These are phyloP conservation scores for Russula abietina DNA, from an alignment of 768 basidiomycete genomes.

Conservation along the genomic window DNA sequence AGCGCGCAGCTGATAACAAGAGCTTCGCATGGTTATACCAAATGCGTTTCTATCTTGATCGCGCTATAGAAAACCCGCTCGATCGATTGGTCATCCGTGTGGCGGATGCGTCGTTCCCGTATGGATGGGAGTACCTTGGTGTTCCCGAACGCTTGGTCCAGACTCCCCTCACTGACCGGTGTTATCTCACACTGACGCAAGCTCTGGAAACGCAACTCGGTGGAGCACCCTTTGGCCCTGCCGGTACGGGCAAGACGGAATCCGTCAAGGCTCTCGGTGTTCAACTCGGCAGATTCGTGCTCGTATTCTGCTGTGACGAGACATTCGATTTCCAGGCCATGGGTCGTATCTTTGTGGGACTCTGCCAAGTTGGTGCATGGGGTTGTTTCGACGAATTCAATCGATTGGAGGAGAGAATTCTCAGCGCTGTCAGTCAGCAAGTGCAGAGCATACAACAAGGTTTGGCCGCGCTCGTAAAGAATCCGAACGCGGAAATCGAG, in stretches of 20 bases:
- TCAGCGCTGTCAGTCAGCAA: slow-evolving; percentile 97
- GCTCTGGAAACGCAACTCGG: slow-evolving; percentile 93
- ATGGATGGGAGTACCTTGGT: slow-evolving; percentile 98
- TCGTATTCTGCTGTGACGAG: slow-evolving; percentile 99
- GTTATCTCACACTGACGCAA: slow-evolving; percentile 94
- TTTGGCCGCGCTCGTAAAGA: slow-evolving; percentile 71
- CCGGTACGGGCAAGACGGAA: slow-evolving; percentile 95
- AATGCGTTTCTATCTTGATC: slow-evolving; percentile 95
- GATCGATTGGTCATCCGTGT: slow-evolving; percentile 75
- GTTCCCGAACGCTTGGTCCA: slow-evolving; percentile 96
- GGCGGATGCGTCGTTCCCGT: slow-evolving; percentile 90
- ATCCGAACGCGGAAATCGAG: slow-evolving; percentile 88
- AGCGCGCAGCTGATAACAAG: slow-evolving; percentile 55
- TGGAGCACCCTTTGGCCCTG: slow-evolving; percentile 96
- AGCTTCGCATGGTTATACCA: slow-evolving; percentile 93
- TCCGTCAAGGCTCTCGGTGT: slow-evolving; percentile 98
- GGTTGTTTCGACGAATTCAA: slow-evolving; percentile 99
- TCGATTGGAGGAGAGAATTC: slow-evolving; percentile 93
- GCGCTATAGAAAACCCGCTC: slow-evolving; percentile 61
- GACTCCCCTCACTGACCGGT: slow-evolving; percentile 94
- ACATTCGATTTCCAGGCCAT: slow-evolving; percentile 99
- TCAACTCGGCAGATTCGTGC: slow-evolving; percentile 95
- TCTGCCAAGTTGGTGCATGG: slow-evolving; percentile 99
- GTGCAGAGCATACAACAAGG: slow-evolving; percentile 98
- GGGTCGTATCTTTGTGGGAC: slow-evolving; percentile 98